Base-by-base conservation (phyloP, 495 filamentous ascomycete genomes). In the Podospora bellae-mahoneyi region DNA sequence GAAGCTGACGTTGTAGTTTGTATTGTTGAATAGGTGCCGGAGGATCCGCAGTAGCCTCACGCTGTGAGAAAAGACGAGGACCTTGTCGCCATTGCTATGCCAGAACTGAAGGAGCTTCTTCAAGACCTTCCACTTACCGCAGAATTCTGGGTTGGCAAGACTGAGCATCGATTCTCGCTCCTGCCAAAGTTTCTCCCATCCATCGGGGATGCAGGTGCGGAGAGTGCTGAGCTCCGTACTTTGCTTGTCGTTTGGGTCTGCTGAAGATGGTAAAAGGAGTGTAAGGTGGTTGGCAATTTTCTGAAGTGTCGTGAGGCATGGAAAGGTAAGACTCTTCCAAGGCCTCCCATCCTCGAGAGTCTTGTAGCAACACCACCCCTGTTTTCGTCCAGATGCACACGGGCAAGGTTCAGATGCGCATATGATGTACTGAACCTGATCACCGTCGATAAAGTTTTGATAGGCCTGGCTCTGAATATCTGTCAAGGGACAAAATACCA, bases 61-160 rank as follows among this genome's bases (percentile, higher is more conserved):
- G 66, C 88, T 92, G 71, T 98, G 94, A 4, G 90, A 94, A 76
- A 99, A 99, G 5, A 99, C 89, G 4, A 93, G 84, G 2, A 97
- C 95, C 77, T 99, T 99, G 76, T 98, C 93, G 6, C 91, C 92
- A 72, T 90, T 93, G 19, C 83, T 81, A 73, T 96, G 87, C 95
- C 95, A 99, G 78, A 94, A 95, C 27, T 86, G 87, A 0, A 99
- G 85, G 3, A 99, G 83, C 71, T 93, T 96, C 66, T 88, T 89
- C 16, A 99, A 81, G 19, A 98, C 87, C 78, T 93, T 93, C 95
- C 95, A 99, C 78, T 99, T 99, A 3, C 95, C 95, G 73, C 95
- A 99, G 71, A 94, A 97, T 63, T 97, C 91, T 0, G 92, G 90
- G 68, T 97, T 94, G 19, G 94, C 88, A 70, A 91, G 92, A 75